phyloP scores from a whole-genome alignment of 306 rosid genomes.

The Gynostemma pentaphyllum region DNA sequence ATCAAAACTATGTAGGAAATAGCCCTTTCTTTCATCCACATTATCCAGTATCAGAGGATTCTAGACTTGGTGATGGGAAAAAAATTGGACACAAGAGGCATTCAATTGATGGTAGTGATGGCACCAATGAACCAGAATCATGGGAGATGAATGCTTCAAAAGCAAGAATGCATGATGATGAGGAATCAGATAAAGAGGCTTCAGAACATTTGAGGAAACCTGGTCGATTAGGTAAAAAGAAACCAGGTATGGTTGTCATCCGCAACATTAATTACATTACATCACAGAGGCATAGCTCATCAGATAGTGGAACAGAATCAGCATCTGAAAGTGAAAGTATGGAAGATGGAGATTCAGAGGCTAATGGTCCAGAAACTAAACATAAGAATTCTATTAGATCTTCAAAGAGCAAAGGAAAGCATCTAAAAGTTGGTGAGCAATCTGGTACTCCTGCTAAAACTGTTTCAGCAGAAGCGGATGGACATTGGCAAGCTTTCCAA shows the following conservation, averaged over 20 bases:
- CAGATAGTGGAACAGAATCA: slow-evolving; percentile 56
- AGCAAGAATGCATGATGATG: slow-evolving; percentile 42
- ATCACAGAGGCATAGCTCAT: slow-evolving; percentile 46
- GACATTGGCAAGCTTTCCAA: slow-evolving; percentile 90
- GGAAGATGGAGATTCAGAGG: slow-evolving; percentile 34
- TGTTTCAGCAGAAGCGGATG: slow-evolving; percentile 47
- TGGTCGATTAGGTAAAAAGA: slow-evolving; percentile 49
- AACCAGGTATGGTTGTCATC: slow-evolving; percentile 76
- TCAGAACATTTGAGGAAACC: slow-evolving; percentile 45
- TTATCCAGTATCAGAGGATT: slow-evolving; percentile 55
- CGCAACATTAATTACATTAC: slow-evolving; percentile 86
- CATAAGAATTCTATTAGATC: slow-evolving; percentile 29
- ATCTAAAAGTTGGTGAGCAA: slow-evolving; percentile 33
- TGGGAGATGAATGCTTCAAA: slow-evolving; percentile 44
- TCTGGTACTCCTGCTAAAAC: slow-evolving; percentile 31
- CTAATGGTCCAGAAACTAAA: slow-evolving; percentile 14
- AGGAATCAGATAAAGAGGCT: slow-evolving; percentile 41
- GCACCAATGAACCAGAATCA: slow-evolving; percentile 45
- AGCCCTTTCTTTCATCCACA: slow-evolving; percentile 66
- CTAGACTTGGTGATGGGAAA: slow-evolving; percentile 38
- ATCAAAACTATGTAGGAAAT: slow-evolving; percentile 64
- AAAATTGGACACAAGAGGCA: slow-evolving; percentile 55
- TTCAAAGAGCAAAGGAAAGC: slow-evolving; percentile 37
- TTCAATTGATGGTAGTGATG: slow-evolving; percentile 64
- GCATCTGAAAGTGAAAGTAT: slow-evolving; percentile 43